phyloP scores from a whole-genome alignment of 2,329 filamentous ascomycete species.

The Paraconiothyrium sp. region DNA sequence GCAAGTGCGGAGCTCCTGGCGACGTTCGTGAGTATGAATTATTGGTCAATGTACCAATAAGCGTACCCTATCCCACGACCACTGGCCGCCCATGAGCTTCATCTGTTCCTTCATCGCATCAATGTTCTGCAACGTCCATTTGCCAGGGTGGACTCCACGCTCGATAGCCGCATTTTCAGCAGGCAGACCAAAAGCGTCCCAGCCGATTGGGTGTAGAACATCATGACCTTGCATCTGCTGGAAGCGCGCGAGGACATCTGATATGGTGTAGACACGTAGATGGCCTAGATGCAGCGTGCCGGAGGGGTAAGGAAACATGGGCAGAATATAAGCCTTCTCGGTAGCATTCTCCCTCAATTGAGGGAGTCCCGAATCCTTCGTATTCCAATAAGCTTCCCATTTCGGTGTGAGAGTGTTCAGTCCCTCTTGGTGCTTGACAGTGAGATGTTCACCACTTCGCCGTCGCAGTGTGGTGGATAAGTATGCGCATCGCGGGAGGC shows the following conservation, averaged over 20 bases:
- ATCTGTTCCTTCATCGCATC: slow-evolving; percentile 85
- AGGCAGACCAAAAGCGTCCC: slow-evolving; percentile 91
- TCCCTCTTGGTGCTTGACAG: slow-evolving; percentile 12
- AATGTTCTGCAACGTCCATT: slow-evolving; percentile 85
- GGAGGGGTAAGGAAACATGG: slow-evolving; percentile 95
- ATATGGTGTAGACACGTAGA: slow-evolving; percentile 88
- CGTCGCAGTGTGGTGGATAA: slow-evolving; percentile 19
- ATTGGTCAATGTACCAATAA: background rate
- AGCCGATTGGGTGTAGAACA: slow-evolving; percentile 90
- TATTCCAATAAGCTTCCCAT: slow-evolving; percentile 63
- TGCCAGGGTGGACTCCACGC: slow-evolving; percentile 76
- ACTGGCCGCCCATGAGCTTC: slow-evolving; percentile 78
- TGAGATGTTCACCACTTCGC: background rate
- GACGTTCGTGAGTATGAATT: slow-evolving; percentile 21
- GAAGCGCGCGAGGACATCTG: slow-evolving; percentile 83
- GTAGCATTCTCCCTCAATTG: slow-evolving; percentile 22
- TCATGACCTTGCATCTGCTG: slow-evolving; percentile 76
- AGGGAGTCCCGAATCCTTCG: slow-evolving; percentile 22
- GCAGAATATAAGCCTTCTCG: slow-evolving; percentile 73
- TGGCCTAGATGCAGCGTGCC: slow-evolving; percentile 88
- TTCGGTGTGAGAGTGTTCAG: slow-evolving; percentile 49
- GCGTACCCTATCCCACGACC: slow-evolving; percentile 81
- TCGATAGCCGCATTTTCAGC: slow-evolving; percentile 93
- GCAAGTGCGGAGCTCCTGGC: slow-evolving; percentile 83
- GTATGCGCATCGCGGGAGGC: slow-evolving; percentile 17